These are phyloP conservation scores for Stellera chamaejasme DNA, from an alignment of 345 rosid genomes.

Conservation along the genomic window DNA sequence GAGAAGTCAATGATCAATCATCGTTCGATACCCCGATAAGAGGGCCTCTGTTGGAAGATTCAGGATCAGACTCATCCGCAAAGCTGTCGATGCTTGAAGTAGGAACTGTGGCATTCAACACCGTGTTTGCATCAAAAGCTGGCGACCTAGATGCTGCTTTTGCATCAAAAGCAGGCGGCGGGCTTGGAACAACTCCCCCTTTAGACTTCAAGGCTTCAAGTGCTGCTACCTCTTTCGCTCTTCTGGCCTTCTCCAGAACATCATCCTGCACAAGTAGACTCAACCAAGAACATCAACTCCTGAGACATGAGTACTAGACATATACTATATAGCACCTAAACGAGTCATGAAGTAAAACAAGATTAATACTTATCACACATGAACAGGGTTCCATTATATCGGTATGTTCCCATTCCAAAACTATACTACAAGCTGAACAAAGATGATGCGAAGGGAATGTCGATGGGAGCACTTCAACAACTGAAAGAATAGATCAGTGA, in stretches of 20 bases:
- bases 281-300: not conserved
- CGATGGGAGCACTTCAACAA: no score
- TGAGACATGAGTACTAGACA: not conserved
- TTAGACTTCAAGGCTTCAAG: conserved; percentile 55
- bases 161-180: conserved; percentile 20
- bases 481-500: no score
- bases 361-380: not conserved
- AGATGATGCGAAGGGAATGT: not conserved
- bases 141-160: conserved; percentile 8
- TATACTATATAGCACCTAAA: not conserved
- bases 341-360: not conserved
- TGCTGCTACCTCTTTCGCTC: conserved; percentile 76
- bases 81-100: not conserved
- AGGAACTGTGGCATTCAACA: no score
- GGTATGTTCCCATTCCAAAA: not conserved
- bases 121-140: no score
- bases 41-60: conserved; percentile 6
- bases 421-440: not conserved
- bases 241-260: conserved; percentile 72
- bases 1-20: conserved; percentile 2
- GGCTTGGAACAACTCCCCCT: conserved; percentile 38
- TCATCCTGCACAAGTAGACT: conserved; percentile 43
- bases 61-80: conserved; percentile 9
- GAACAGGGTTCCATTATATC: not conserved
- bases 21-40: conserved; percentile 12